Conservation (phyloP, 176 grass and related monocot genomes). For the Dendrocalamus sinicus region DNA sequence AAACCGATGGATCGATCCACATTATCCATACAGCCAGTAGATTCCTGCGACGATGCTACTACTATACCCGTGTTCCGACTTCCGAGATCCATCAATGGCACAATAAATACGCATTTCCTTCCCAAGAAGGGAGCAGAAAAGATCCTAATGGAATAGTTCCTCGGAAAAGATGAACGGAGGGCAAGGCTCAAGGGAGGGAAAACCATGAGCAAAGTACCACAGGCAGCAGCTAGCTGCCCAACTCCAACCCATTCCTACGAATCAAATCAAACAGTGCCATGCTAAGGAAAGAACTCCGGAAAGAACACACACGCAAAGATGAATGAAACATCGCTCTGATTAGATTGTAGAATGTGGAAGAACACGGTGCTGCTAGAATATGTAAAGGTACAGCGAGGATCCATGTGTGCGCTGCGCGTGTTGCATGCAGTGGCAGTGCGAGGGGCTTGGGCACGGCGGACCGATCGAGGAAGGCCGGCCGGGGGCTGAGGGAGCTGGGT, state of each 20-base stretch:
- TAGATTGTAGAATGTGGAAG: not conserved
- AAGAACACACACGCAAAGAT: not conserved
- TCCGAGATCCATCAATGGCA: constrained; percentile 42
- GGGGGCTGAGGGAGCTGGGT: constrained; percentile 6
- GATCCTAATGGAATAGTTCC: constrained; percentile 21
- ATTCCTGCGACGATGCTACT: constrained; percentile 25
- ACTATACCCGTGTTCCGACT: constrained; percentile 3
- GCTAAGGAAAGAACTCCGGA: not conserved
- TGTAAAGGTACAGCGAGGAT: not conserved
- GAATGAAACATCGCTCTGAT: not conserved
- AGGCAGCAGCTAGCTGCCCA: not conserved
- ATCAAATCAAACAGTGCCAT: constrained; percentile 49
- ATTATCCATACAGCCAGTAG: not conserved
- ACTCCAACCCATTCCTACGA: not conserved
- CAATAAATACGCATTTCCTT: constrained; percentile 45
- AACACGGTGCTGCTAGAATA: not conserved
- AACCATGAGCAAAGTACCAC: constrained; percentile 17
- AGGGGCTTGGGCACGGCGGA: not conserved
- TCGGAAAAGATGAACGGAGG: constrained; percentile 57
- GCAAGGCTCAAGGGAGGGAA: constrained; percentile 20
- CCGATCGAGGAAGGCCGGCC: not conserved
- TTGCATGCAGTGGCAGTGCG: not conserved
- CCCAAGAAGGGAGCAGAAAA: constrained; percentile 38
- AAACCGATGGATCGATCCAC: constrained; percentile 11
- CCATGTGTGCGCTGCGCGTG: not conserved